Conservation (phyloP, 73 alveolate species). For the Blepharisma stoltei region DNA sequence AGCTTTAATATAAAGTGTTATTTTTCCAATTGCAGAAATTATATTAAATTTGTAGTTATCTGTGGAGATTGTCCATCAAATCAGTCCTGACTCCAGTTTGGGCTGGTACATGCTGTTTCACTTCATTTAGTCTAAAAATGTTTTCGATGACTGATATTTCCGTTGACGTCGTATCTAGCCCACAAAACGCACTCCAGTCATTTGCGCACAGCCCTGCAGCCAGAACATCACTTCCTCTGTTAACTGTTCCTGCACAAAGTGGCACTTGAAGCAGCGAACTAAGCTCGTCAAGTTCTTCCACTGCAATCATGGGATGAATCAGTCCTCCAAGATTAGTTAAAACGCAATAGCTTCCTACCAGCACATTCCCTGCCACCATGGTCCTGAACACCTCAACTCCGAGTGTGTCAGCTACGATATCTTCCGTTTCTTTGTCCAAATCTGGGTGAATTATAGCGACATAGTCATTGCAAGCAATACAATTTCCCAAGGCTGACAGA, state of each 20-base stretch:
- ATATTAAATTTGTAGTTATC: too few species aligned
- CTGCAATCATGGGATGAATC: conserved; percentile 95
- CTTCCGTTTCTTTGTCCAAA: conserved; percentile 97
- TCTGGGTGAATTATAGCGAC: conserved; percentile 98
- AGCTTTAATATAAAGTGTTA: too few species aligned
- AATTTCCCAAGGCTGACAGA: conserved; percentile 94
- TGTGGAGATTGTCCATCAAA: conserved; percentile 45
- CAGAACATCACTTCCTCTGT: conserved; percentile 95
- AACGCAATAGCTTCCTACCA: conserved; percentile 95
- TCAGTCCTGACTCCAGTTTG: conserved; percentile 55
- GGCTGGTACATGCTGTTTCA: conserved; percentile 36
- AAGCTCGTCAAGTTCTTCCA: conserved; percentile 95
- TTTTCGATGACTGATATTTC: conserved; percentile 96
- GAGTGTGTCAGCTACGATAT: conserved; percentile 92
- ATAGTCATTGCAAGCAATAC: conserved; percentile 96
- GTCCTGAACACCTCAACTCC: conserved; percentile 98
- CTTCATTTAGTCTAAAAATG: conserved; percentile 85
- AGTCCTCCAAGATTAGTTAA: conserved; percentile 94
- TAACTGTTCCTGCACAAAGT: conserved; percentile 98
- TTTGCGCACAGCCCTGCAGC: conserved; percentile 97
- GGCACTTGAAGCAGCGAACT: conserved; percentile 89
- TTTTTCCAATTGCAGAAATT: too few species aligned
- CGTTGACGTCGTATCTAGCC: conserved; percentile 95
- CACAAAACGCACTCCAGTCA: conserved; percentile 97
- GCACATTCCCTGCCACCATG: conserved; percentile 92